A percentile compares a stretch with the other conserved stretches of the same genome.
Evolutionary conservation across 352 stramenopile species (phyloP).

Genomic region (Globisporangium middletonii): DNA sequence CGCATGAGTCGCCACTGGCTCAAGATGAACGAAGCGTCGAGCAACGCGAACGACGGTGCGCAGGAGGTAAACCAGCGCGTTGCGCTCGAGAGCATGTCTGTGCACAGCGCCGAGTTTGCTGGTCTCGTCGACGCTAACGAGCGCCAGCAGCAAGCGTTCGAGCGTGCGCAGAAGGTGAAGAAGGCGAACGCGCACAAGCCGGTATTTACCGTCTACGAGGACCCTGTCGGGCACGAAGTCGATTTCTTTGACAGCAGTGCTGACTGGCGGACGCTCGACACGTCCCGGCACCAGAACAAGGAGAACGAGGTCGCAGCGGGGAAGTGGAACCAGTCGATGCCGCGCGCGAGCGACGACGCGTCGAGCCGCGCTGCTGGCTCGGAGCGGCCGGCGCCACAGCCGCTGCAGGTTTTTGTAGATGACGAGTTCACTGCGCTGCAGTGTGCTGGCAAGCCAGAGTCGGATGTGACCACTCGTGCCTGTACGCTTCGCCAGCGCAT

Average conservation of each 20-base stretch:
- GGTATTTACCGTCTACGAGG: constrained; percentile 83
- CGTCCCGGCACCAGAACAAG: constrained; percentile 69
- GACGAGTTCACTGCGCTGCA: constrained; percentile 39
- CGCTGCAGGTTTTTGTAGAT: constrained; percentile 77
- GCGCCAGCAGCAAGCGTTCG: constrained; percentile 56
- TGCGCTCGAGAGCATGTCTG: constrained; percentile 58
- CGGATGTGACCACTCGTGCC: constrained; percentile 42
- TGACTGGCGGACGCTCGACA: constrained; percentile 67
- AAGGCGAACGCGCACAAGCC: constrained; percentile 66
- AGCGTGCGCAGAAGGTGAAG: constrained; percentile 47
- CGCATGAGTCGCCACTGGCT: constrained; percentile 82
- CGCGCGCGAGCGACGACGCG: neutral
- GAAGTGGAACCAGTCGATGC: constrained; percentile 38
- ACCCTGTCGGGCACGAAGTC: constrained; percentile 40
- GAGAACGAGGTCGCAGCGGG: constrained; percentile 58
- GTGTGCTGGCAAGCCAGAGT: constrained; percentile 11
- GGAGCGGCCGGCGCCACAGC: neutral
- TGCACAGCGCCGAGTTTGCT: constrained; percentile 41
- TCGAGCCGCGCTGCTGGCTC: neutral
- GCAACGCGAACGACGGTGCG: constrained; percentile 8
- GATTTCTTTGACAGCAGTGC: constrained; percentile 54
- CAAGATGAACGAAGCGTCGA: constrained; percentile 47
- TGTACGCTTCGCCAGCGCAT: constrained; percentile 67
- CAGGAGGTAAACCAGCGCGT: constrained; percentile 45
- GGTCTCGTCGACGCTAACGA: constrained; percentile 51